phyloP scores from a whole-genome alignment of 805 yeast genomes.

The Candida sphagnicola region DNA sequence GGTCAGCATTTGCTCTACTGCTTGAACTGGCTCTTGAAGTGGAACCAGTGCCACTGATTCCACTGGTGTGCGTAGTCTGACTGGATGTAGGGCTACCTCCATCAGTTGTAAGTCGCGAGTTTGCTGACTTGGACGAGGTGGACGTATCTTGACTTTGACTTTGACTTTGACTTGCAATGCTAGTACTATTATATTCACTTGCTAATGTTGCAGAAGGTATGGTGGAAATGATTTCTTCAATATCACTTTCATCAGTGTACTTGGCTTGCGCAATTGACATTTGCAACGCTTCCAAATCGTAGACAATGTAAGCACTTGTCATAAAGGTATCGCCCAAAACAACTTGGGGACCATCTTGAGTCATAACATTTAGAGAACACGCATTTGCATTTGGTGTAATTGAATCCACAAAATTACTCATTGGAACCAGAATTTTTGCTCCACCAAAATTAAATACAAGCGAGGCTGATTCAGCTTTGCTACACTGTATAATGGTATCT shows the following conservation, averaged over 20 bases:
- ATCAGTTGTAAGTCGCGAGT: too few relatives aligned
- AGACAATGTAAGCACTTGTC: conserved; percentile 21
- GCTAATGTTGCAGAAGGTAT: conserved; percentile 2
- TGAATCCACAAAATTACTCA: conserved; percentile 3
- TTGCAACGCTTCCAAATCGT: conserved; percentile 20
- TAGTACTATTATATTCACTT: neutral
- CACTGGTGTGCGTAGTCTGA: neutral
- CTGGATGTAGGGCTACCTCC: too few relatives aligned
- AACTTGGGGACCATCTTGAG: conserved; percentile 5
- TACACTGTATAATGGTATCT: neutral
- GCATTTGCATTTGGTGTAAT: neutral
- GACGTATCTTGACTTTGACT: neutral
- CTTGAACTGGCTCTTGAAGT: too few relatives aligned
- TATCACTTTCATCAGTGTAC: conserved; percentile 9
- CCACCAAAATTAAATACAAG: conserved; percentile 8
- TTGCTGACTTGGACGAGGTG: neutral
- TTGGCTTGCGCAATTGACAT: conserved; percentile 22
- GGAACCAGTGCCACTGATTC: too few relatives aligned
- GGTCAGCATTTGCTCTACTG: neutral
- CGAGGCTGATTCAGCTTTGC: neutral
- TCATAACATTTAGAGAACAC: conserved; percentile 18
- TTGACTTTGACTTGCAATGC: neutral
- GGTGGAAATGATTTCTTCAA: neutral
- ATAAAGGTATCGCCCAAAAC: conserved; percentile 27
- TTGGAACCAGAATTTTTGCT: conserved; percentile 6